These are phyloP conservation scores for Malbranchea zuffiana DNA, from an alignment of 2,329 filamentous ascomycete genomes.

Conservation along the genomic window DNA sequence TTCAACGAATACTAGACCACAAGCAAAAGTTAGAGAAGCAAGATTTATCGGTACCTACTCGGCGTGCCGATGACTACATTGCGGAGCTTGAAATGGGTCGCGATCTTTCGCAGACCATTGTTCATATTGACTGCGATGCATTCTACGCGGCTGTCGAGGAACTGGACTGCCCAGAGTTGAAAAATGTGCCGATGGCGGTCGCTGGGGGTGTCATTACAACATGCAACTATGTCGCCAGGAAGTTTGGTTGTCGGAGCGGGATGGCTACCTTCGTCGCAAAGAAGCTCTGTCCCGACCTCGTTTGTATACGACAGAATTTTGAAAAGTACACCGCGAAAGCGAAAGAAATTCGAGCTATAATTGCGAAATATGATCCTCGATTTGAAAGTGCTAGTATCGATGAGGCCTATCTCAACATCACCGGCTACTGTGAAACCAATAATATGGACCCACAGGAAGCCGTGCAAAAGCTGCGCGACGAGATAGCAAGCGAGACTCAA, in stretches of 20 bases:
- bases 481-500: conserved; percentile 63
- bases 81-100: conserved; percentile 65
- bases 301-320: conserved; percentile 75
- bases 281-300: conserved; percentile 79
- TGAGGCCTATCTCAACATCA: conserved; percentile 93
- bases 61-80: conserved; percentile 70
- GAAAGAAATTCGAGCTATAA: conserved; percentile 68
- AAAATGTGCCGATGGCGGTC: conserved; percentile 80
- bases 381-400: conserved; percentile 94
- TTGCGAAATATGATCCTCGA: conserved; percentile 76
- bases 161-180: conserved; percentile 71
- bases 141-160: conserved; percentile 95
- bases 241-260: conserved; percentile 81
- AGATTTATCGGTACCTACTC: conserved; percentile 61
- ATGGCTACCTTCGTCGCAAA: conserved; percentile 96
- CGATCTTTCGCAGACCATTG: conserved; percentile 72
- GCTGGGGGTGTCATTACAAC: conserved; percentile 61
- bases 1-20: conserved; percentile 63
- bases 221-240: conserved; percentile 80
- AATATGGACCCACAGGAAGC: conserved; percentile 58
- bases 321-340: conserved; percentile 87
- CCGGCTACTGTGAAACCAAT: conserved; percentile 65
- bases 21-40: conserved; percentile 65
- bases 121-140: conserved; percentile 94
- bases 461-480: conserved; percentile 63